A percentile compares a stretch with the other conserved stretches of the same genome.
Conservation (phyloP, 106 monocot genomes). For the Narthecium ossifragum region DNA sequence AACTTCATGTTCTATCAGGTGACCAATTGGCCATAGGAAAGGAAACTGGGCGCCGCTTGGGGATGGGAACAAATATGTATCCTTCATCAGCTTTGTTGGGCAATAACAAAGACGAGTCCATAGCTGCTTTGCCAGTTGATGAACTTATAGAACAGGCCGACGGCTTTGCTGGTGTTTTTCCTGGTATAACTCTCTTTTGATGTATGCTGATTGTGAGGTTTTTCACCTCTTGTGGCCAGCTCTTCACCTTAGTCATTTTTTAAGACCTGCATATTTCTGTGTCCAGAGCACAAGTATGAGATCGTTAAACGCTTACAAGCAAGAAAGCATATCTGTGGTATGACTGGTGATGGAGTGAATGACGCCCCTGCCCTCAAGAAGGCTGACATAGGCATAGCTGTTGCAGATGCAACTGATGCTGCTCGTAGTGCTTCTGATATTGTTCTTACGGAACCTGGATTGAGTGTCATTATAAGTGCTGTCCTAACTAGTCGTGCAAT, state of each 20-base stretch:
- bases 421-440: conserved; percentile 96
- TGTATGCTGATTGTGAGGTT: too few relatives aligned
- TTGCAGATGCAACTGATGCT: conserved; percentile 96
- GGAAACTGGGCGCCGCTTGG: conserved; percentile 88
- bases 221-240: too few relatives aligned
- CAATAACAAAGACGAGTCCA: conserved; percentile 72
- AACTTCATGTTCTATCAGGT: conserved; percentile 55
- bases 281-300: conserved; percentile 87
- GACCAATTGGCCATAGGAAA: conserved; percentile 93
- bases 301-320: conserved; percentile 91
- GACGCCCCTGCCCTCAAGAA: conserved; percentile 97
- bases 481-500: conserved; percentile 81
- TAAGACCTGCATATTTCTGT: too few relatives aligned
- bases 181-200: conserved; percentile 46
- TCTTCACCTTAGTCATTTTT: too few relatives aligned
- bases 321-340: conserved; percentile 87
- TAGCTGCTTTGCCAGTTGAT: conserved; percentile 80
- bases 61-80: conserved; percentile 99
- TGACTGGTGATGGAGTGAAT: conserved; percentile 98
- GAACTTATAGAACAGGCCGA: conserved; percentile 96
- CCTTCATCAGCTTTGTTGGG: conserved; percentile 88
- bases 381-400: conserved; percentile 95
- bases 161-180: conserved; percentile 97
- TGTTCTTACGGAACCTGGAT: conserved; percentile 78
- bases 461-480: conserved; percentile 88